phyloP scores from a whole-genome alignment of 2,329 filamentous ascomycete species.

The Beauveria sp. region DNA sequence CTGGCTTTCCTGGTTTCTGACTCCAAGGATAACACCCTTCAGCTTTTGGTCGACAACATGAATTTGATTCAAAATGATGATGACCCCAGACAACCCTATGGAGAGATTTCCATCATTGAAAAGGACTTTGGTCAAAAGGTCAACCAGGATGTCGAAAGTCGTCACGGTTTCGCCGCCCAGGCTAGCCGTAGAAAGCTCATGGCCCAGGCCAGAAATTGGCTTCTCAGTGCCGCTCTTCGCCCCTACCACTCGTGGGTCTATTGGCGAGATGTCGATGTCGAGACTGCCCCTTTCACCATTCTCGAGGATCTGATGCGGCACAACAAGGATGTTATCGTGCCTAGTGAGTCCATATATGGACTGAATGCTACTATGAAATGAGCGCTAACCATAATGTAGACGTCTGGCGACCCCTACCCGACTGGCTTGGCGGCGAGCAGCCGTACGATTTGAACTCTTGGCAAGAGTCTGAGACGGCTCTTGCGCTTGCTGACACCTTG shows the following conservation, averaged over 20 bases:
- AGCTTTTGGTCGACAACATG: conserved; percentile 66
- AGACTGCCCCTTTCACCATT: conserved; percentile 94
- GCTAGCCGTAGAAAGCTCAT: conserved; percentile 90
- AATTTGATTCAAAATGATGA: conserved; percentile 71
- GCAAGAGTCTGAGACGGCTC: conserved; percentile 96
- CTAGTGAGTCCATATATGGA: conserved; percentile 59
- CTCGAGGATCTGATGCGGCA: conserved; percentile 97
- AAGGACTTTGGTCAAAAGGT: conserved; percentile 98
- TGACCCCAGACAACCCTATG: conserved; percentile 76
- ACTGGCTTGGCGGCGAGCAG: conserved; percentile 97
- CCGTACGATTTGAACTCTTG: conserved; percentile 98
- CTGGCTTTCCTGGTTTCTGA: conserved; percentile 95
- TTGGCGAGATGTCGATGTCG: conserved; percentile 97
- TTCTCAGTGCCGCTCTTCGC: conserved; percentile 83
- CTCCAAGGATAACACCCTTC: conserved; percentile 84
- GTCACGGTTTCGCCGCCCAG: conserved; percentile 95
- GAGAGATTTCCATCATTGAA: conserved; percentile 95
- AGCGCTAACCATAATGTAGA: conserved; percentile 44
- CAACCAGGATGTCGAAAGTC: conserved; percentile 93
- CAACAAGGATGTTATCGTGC: conserved; percentile 97
- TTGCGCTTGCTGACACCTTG: conserved; percentile 86
- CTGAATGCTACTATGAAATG: background rate
- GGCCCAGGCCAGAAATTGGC: conserved; percentile 96
- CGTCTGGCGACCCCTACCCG: conserved; percentile 96
- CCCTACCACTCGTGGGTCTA: conserved; percentile 99